Conservation (phyloP, 2,329 filamentous ascomycete species). For the Alternaria sp. region DNA sequence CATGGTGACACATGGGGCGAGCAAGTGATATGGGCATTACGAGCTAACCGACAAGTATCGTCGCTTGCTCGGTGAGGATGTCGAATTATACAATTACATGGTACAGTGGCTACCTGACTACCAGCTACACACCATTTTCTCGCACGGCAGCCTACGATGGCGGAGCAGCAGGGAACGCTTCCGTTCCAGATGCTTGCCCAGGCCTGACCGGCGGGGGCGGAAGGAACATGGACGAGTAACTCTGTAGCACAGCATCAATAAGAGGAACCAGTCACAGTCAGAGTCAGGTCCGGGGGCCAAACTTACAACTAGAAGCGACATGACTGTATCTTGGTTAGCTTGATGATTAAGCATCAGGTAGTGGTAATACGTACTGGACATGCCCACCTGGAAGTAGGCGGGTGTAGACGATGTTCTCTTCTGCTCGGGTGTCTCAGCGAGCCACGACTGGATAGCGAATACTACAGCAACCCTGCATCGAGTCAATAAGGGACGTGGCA, state of each 20-base stretch:
- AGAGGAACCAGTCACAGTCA: background rate
- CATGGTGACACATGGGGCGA: slow-evolving; percentile 3
- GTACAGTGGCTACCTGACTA: slow-evolving; percentile 20
- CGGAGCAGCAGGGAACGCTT: slow-evolving; percentile 59
- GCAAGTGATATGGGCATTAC: slow-evolving; percentile 1
- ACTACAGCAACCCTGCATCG: slow-evolving; percentile 72
- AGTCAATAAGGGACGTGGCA: slow-evolving; percentile 21
- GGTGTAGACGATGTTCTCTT: slow-evolving; percentile 73
- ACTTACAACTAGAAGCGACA: slow-evolving; percentile 58
- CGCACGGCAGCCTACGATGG: slow-evolving; percentile 42
- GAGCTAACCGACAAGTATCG: slow-evolving; percentile 2
- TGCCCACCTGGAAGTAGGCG: slow-evolving; percentile 76
- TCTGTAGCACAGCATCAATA: slow-evolving; percentile 35
- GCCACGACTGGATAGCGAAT: slow-evolving; percentile 78
- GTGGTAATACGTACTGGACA: slow-evolving; percentile 70
- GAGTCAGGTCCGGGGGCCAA: background rate
- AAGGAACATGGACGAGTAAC: slow-evolving; percentile 72
- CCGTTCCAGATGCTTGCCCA: slow-evolving; percentile 54
- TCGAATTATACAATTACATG: slow-evolving; percentile 26
- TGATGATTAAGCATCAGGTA: background rate
- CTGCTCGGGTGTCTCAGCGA: slow-evolving; percentile 75
- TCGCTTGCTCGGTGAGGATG: slow-evolving; percentile 4
- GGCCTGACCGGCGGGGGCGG: slow-evolving; percentile 58
- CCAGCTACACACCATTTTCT: slow-evolving; percentile 5
- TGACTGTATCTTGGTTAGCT: slow-evolving; percentile 40